These are phyloP conservation scores for Saccharomyces mikatae DNA, from an alignment of 805 yeast species.

Conservation along the genomic window DNA sequence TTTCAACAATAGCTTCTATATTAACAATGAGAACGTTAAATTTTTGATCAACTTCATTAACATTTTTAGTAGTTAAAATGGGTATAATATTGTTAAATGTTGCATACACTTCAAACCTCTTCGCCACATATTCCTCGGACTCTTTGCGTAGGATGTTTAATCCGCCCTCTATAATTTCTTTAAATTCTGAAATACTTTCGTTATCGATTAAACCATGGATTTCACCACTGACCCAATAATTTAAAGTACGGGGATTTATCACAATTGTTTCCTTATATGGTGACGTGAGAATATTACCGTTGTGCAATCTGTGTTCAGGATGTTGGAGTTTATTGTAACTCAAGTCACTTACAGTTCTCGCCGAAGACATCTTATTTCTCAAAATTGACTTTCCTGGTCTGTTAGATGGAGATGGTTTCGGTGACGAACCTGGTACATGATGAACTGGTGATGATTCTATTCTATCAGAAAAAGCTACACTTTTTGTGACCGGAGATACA, in stretches of 20 bases:
- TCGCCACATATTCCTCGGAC: conserved; percentile 1
- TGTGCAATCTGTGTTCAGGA: not conserved
- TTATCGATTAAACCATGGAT: conserved; percentile 19
- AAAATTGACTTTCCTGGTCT: conserved; percentile 23
- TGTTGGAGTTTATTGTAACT: not conserved
- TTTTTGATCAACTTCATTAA: conserved; percentile 13
- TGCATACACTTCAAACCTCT: conserved; percentile 27
- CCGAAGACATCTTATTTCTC: conserved; percentile 7
- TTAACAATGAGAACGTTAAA: conserved; percentile 12
- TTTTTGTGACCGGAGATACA: conserved; percentile 21
- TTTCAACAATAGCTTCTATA: conserved; percentile 8
- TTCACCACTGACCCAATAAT: conserved; percentile 26
- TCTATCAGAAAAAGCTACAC: conserved; percentile 27
- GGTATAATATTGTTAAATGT: conserved; percentile 27
- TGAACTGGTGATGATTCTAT: conserved; percentile 22
- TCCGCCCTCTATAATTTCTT: conserved; percentile 21
- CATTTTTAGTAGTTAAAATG: conserved; percentile 1
- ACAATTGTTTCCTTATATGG: not conserved
- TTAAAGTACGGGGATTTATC: conserved; percentile 8
- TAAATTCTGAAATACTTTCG: conserved; percentile 18
- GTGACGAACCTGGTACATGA: conserved; percentile 13
- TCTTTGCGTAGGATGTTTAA: conserved; percentile 10
- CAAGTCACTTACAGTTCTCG: not conserved
- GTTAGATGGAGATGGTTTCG: conserved; percentile 11
- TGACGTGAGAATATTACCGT: not conserved